Conservation (phyloP, 768 basidiomycete genomes). For the Mycena sanguinolenta region DNA sequence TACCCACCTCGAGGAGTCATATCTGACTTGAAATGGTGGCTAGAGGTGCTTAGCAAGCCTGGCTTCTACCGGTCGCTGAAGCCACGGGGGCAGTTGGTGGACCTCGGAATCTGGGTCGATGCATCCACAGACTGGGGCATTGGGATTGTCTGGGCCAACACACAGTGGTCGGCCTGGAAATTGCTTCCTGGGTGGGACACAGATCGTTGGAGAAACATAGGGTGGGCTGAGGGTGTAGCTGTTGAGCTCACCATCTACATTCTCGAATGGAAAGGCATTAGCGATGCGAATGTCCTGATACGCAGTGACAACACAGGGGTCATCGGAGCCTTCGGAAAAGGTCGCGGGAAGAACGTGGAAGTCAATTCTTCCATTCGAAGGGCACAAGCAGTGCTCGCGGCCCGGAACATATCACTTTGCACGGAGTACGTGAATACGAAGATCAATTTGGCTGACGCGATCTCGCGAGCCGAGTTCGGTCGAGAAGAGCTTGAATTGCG, state of each 20-base stretch:
- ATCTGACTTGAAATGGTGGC: conserved; percentile 7
- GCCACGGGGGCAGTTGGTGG: neutral
- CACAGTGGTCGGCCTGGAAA: conserved; percentile 12
- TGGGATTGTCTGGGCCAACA: too few species aligned
- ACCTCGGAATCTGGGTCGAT: conserved; percentile 12
- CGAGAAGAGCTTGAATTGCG: neutral
- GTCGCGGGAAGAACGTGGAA: too few species aligned
- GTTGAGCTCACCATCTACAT: conserved; percentile 41
- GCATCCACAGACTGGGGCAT: conserved; percentile 14
- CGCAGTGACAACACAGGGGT: conserved; percentile 52
- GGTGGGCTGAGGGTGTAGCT: conserved; percentile 45
- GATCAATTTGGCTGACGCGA: conserved; percentile 39
- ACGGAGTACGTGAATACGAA: conserved; percentile 34
- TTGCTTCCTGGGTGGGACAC: conserved; percentile 12
- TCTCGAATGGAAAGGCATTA: conserved; percentile 15
- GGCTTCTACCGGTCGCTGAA: neutral
- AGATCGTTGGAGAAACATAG: conserved; percentile 36
- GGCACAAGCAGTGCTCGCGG: conserved; percentile 12
- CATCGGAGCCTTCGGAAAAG: conserved; percentile 45
- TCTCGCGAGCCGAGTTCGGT: conserved; percentile 35
- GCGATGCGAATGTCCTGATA: conserved; percentile 43
- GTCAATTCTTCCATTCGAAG: conserved; percentile 36
- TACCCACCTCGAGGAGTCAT: neutral
- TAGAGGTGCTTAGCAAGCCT: neutral
- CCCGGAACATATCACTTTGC: conserved; percentile 14